phyloP scores from a whole-genome alignment of 2,329 filamentous ascomycete species.

The Blumeriella jaapii region DNA sequence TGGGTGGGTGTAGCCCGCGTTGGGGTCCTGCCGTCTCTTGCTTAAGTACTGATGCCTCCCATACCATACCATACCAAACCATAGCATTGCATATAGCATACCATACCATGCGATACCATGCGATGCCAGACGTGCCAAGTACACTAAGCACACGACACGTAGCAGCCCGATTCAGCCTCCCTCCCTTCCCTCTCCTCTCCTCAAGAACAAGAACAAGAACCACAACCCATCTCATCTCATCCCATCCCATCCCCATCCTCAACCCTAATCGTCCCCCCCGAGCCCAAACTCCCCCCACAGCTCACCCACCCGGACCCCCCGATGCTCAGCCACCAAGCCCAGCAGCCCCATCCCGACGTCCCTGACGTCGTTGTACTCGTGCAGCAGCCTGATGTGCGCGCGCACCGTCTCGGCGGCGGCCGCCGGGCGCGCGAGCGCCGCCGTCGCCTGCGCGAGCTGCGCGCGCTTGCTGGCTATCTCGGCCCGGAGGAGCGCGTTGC shows the following conservation, averaged over 20 bases:
- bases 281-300: constrained; percentile 28
- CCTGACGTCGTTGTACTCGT: constrained; percentile 61
- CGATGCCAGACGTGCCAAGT: too few species aligned
- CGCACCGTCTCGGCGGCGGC: constrained; percentile 45
- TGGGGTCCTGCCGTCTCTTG: too few species aligned
- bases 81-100: too few species aligned
- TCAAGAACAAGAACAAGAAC: too few species aligned
- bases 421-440: constrained; percentile 25
- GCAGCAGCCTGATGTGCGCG: constrained; percentile 51
- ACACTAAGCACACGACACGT: too few species aligned
- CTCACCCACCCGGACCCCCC: constrained; percentile 35
- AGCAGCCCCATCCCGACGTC: constrained; percentile 56
- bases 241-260: not conserved
- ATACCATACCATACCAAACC: too few species aligned
- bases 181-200: not conserved
- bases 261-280: constrained; percentile 22
- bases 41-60: too few species aligned
- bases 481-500: constrained; percentile 33
- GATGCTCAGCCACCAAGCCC: constrained; percentile 54
- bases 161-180: too few species aligned
- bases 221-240: too few species aligned
- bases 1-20: too few species aligned
- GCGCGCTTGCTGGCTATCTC: constrained; percentile 23
- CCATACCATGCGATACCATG: too few species aligned
- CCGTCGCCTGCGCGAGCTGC: constrained; percentile 28